Evolutionary conservation across 2,329 filamentous ascomycete genomes (phyloP), one percentile per base, ranked within the genome.

Genomic region (Phaeoacremonium minimum): DNA sequence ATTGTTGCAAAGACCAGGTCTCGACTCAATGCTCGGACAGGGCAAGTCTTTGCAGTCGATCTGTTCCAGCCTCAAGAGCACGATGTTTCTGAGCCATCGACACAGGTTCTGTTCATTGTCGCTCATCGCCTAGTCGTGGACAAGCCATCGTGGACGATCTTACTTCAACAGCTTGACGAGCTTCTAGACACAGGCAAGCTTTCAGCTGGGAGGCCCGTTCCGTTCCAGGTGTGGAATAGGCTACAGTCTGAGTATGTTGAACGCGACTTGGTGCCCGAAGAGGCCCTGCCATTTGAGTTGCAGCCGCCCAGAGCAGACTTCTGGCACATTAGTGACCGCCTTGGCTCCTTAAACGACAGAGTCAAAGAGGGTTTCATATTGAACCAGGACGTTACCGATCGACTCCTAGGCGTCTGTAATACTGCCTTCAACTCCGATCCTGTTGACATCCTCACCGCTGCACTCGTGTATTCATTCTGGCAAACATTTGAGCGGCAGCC

Each of bases 91-190:
- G n/a, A n/a, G n/a, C n/a, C 36, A 1, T 37, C 37, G 4, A 17
- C 44, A 7, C 57, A 57, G 20, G 29, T 48, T 2, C 32, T 62
- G 0, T 58, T 55, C 6, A 32, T 66, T 7, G 46, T 53, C 6
- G 55, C 51, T 2, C 61, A 64, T 12, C 63, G 65, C 37, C 46
- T 64, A 0, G 54, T 63, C 2, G 55, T 71, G 12, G 67, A 71
- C 35, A 45, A 70, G 4, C 63, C 71, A 1, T 67, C 65, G 0
- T 72, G 68, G 68, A 52, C 63, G 7, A 54, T 66, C 4, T 50
- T 71, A 2, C 45, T 69, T 0, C 57, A 64, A 22, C 66, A 72
- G 31, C 48, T 72, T 0, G 66, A 71, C 35, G 52, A 54, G 6
- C 41, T 63, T 1, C 46, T 70, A 6, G 48, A 57, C 7, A 36